phyloP scores from a whole-genome alignment of 2,329 filamentous ascomycete genomes.

The Monosporascus cannonballus region DNA sequence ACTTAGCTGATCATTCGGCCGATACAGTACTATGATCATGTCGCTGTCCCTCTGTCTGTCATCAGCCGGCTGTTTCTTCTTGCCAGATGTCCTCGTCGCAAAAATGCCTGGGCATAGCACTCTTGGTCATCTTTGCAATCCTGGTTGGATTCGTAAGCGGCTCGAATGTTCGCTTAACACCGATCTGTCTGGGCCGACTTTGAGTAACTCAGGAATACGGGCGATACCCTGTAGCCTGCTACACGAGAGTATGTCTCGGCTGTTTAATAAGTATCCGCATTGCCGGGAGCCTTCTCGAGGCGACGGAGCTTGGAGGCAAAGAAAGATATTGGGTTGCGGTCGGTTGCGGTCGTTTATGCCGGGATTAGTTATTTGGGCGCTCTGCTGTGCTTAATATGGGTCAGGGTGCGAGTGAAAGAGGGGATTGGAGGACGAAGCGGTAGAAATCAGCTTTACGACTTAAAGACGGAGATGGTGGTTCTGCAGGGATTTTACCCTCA shows the following conservation, averaged over 20 bases:
- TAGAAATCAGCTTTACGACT: too few relatives aligned
- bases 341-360: neutral
- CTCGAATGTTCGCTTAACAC: neutral
- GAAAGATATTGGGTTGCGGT: slow-evolving; percentile 1
- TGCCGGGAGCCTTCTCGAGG: neutral
- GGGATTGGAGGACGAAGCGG: too few relatives aligned
- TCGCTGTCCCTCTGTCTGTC: too few relatives aligned
- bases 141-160: neutral
- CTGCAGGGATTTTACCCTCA: too few relatives aligned
- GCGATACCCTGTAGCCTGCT: neutral
- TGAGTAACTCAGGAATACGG: slow-evolving; percentile 3
- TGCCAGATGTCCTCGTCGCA: too few relatives aligned
- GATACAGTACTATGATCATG: too few relatives aligned
- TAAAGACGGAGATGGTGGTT: too few relatives aligned
- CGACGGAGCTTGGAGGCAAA: neutral
- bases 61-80: too few relatives aligned
- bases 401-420: too few relatives aligned
- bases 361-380: neutral
- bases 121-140: slow-evolving; percentile 1
- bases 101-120: neutral
- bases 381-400: too few relatives aligned
- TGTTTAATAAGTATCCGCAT: slow-evolving; percentile 1
- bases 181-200: slow-evolving; percentile 1
- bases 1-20: too few relatives aligned
- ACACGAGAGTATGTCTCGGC: neutral